These are phyloP conservation scores for Ilyonectria robusta DNA, from an alignment of 2,329 filamentous ascomycete genomes.

Conservation along the genomic window DNA sequence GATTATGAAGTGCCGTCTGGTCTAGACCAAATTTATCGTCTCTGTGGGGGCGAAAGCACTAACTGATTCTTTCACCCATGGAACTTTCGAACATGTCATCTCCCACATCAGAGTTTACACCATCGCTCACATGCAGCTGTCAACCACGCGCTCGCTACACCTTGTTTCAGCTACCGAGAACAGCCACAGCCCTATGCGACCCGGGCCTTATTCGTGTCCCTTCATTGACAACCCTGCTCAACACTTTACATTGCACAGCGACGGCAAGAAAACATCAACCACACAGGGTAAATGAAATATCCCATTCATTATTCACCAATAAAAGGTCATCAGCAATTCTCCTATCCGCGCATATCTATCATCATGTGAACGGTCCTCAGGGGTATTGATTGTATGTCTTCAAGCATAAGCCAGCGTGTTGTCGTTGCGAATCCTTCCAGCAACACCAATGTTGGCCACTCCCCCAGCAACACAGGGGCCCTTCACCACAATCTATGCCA, in stretches of 20 bases:
- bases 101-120: neutral
- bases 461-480: conserved; percentile 82
- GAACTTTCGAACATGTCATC: neutral
- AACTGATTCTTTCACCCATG: neutral
- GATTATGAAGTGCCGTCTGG: neutral
- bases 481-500: conserved; percentile 74
- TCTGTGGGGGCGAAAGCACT: neutral
- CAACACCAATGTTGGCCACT: conserved; percentile 74
- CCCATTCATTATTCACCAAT: conserved; percentile 10
- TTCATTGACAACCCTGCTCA: neutral
- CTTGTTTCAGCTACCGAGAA: neutral
- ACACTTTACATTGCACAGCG: too few species aligned
- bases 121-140: neutral
- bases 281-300: conserved; percentile 1
- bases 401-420: conserved; percentile 76
- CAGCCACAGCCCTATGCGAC: neutral
- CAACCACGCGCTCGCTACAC: neutral
- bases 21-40: neutral
- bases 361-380: conserved; percentile 2
- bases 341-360: conserved; percentile 9
- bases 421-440: conserved; percentile 78
- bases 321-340: conserved; percentile 12
- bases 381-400: conserved; percentile 13
- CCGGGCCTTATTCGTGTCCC: neutral
- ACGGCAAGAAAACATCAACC: neutral